Base-by-base conservation (phyloP, 2,329 filamentous ascomycete genomes). In the Sporothrix dimorphospora region DNA sequence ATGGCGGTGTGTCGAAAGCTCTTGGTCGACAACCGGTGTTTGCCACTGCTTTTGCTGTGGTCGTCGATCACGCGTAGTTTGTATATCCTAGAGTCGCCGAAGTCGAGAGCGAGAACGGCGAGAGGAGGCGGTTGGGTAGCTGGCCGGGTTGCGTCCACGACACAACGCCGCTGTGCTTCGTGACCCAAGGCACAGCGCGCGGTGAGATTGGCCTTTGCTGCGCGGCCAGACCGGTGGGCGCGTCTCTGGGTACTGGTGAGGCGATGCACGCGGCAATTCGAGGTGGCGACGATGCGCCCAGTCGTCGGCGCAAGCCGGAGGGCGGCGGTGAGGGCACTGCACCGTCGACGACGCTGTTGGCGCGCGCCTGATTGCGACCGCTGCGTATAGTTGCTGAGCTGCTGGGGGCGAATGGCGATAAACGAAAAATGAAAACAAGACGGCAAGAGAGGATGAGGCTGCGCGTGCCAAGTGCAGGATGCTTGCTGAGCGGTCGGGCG, bases 211-310 rank as follows among this genome's bases (percentile, higher is more conserved):
- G 34, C 65, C n/a, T 45, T 42, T 14, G 38, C 49, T 57, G 49
- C 67, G n/a, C 49, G 12, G 67, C 49, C 67, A 55, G 49, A 69
- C 49, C 51, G 67, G 67, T 47, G 6, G 67, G 67, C 67, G 21
- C 21, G 49, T 55, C 21, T 27, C 34, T 57, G n/a, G 14, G 47
- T 3, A 27, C 51, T 19, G 67, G 49, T 27, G 16, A 57, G 34
- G 49, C 24, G 63, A 67, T 67, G 21, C 24, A n/a, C n/a, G 21
- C 21, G 21, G 8, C 38, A 45, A 9, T 16, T 24, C 21, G 21
- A 45, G n/a, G 38, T 27, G 61, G 59, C n/a, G 59, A 40, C 30
- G 40, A 65, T 24, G 24, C 42, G 16, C 40, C 59, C 38, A 45
- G 59, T 65, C 59, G 38, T 42, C 38, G 40, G 38, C 38, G 40